Percentiles rank a stretch among this genome's conserved stretches.
Conservation (phyloP, 140 eudicot species). For the Cichorium intybus region DNA sequence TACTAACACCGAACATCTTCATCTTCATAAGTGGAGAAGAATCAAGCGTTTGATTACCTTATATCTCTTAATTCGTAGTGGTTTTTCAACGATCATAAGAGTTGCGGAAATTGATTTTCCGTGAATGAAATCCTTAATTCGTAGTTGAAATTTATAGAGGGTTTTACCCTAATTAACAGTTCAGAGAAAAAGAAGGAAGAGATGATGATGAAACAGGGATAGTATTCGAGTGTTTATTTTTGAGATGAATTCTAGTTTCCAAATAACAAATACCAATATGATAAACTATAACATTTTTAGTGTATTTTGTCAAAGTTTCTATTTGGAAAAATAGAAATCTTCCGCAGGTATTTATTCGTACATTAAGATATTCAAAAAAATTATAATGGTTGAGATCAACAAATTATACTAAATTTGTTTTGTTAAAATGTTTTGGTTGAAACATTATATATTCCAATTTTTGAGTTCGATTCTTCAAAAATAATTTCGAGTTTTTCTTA, state of each 20-base stretch:
- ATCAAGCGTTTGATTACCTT: slow-evolving; percentile 24
- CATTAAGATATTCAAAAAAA: too few relatives aligned
- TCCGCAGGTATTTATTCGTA: too few relatives aligned
- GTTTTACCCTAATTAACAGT: slow-evolving; percentile 35
- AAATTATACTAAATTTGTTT: too few relatives aligned
- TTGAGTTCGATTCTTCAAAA: too few relatives aligned
- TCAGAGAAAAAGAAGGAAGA: slow-evolving; percentile 31
- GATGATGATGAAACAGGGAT: slow-evolving; percentile 14
- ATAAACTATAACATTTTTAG: too few relatives aligned
- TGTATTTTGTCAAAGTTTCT: too few relatives aligned
- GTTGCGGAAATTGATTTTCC: slow-evolving; percentile 25
- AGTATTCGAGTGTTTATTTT: slow-evolving; percentile 19
- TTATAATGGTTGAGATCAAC: too few relatives aligned
- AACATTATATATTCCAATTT: too few relatives aligned
- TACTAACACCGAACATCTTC: not conserved
- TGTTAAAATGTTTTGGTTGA: too few relatives aligned
- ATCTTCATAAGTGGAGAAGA: slow-evolving; percentile 4
- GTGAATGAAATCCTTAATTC: slow-evolving; percentile 19
- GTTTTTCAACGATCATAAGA: not conserved
- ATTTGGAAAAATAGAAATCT: too few relatives aligned
- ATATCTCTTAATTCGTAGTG: slow-evolving; percentile 13
- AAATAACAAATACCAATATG: not conserved
- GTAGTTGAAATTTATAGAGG: slow-evolving; percentile 27
- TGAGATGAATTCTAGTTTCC: not conserved
- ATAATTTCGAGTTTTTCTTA: too few relatives aligned